A percentile compares a stretch with the other conserved stretches of the same genome.
Evolutionary conservation across 805 yeast species (phyloP).

Genomic region (Candida ipomoeae): DNA sequence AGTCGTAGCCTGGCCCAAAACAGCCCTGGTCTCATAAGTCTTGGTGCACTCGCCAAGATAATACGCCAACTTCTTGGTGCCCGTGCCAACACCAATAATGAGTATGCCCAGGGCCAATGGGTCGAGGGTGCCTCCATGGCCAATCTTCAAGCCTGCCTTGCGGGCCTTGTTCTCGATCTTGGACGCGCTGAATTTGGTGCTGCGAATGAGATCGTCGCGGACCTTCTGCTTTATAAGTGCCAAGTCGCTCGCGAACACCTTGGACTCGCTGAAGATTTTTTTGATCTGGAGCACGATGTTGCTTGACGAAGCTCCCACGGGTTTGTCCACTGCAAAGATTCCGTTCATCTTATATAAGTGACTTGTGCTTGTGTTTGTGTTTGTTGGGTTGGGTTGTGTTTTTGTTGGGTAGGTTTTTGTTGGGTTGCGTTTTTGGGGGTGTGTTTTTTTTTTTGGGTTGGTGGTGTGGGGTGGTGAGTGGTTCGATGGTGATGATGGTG

Average conservation of each 20-base stretch:
- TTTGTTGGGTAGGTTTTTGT: no score
- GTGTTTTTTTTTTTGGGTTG: no score
- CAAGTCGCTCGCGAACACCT: constrained; percentile 52
- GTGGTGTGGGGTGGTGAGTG: no score
- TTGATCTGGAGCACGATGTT: constrained; percentile 68
- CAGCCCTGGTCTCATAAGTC: constrained; percentile 76
- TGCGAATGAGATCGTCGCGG: constrained; percentile 34
- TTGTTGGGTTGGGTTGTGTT: no score
- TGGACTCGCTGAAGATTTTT: constrained; percentile 53
- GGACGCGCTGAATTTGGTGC: constrained; percentile 39
- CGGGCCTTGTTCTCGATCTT: constrained; percentile 50
- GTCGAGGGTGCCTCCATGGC: constrained; percentile 97
- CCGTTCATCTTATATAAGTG: constrained; percentile 63
- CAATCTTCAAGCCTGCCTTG: constrained; percentile 73
- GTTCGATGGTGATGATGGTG: no score
- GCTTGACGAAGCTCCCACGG: constrained; percentile 78
- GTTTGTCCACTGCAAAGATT: constrained; percentile 86
- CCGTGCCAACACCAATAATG: constrained; percentile 87
- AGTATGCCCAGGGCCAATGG: constrained; percentile 94
- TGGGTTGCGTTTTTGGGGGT: no score
- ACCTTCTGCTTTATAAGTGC: constrained; percentile 46
- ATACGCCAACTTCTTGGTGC: constrained; percentile 75
- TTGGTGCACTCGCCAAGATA: constrained; percentile 74
- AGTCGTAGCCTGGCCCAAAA: constrained; percentile 86
- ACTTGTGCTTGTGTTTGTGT: no score